Conservation (phyloP, 2,329 filamentous ascomycete genomes). For the Fonsecaea nubica region DNA sequence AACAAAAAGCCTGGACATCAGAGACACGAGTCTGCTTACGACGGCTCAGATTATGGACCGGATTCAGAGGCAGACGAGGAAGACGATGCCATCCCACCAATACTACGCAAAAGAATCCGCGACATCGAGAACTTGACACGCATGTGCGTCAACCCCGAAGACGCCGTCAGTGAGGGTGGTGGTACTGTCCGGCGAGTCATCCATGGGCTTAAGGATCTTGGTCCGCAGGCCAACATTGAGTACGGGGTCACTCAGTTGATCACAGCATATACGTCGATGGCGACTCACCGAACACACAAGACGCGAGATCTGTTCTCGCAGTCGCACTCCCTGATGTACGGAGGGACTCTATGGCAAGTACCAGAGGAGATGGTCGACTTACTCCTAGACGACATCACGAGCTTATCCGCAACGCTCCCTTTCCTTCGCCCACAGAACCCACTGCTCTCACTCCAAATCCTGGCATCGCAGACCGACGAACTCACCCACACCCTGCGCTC, state of each 20-base stretch:
- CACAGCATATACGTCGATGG: constrained; percentile 64
- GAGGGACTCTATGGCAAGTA: constrained; percentile 48
- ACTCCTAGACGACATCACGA: constrained; percentile 63
- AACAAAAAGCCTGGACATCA: constrained; percentile 47
- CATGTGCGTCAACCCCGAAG: constrained; percentile 43
- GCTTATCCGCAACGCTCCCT: constrained; percentile 60
- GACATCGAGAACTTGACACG: constrained; percentile 62
- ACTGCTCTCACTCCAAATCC: constrained; percentile 69
- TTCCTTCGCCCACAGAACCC: constrained; percentile 54
- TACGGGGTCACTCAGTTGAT: constrained; percentile 63
- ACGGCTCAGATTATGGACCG: constrained; percentile 65
- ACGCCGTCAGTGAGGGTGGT: constrained; percentile 55
- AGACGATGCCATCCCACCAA: constrained; percentile 57
- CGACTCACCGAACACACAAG: constrained; percentile 66
- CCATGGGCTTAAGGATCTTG: constrained; percentile 59
- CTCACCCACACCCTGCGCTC: constrained; percentile 81
- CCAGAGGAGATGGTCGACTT: constrained; percentile 62
- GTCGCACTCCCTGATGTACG: constrained; percentile 63
- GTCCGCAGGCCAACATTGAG: constrained; percentile 63
- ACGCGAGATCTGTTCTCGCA: constrained; percentile 65
- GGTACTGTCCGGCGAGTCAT: constrained; percentile 60
- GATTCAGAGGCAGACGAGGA: constrained; percentile 62
- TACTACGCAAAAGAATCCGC: constrained; percentile 62
- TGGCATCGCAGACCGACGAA: constrained; percentile 74
- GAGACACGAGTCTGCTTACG: constrained; percentile 57